These are phyloP conservation scores for Venturia oleaginea DNA, from an alignment of 2,329 filamentous ascomycete genomes.

Conservation along the genomic window DNA sequence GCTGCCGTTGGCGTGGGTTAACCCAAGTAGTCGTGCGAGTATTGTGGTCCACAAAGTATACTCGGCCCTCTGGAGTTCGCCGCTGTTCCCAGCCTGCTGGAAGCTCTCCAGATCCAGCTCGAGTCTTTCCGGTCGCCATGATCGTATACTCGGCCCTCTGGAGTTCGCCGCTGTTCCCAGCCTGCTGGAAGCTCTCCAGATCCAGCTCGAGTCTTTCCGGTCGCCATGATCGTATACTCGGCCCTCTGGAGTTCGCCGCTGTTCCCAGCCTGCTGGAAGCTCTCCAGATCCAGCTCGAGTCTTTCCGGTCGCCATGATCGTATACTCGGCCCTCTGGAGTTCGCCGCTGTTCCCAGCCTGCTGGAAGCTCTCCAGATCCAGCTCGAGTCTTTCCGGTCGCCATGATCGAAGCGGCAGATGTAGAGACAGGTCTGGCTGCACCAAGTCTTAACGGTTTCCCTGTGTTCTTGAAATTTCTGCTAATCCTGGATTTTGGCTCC, in stretches of 20 bases:
- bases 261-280: too few relatives aligned
- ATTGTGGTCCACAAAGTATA: slow-evolving; percentile 98
- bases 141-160: slow-evolving; percentile 90
- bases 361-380: too few relatives aligned
- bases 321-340: too few relatives aligned
- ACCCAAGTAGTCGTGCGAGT: slow-evolving; percentile 98
- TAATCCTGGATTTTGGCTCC: neutral
- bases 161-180: slow-evolving; percentile 94
- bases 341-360: too few relatives aligned
- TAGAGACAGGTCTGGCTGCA: neutral
- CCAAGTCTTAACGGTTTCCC: neutral
- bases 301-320: too few relatives aligned
- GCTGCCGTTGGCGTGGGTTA: slow-evolving; percentile 91
- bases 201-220: too few relatives aligned
- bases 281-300: too few relatives aligned
- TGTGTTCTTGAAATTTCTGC: neutral
- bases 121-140: too few relatives aligned
- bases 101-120: slow-evolving; percentile 60
- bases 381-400: too few relatives aligned
- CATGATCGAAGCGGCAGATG: slow-evolving; percentile 53
- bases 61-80: slow-evolving; percentile 85
- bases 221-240: too few relatives aligned
- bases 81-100: slow-evolving; percentile 95
- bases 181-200: slow-evolving; percentile 91
- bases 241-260: too few relatives aligned